Base-by-base conservation (phyloP, 2,329 filamentous ascomycete genomes). In the Tolypocladium capitatum region DNA sequence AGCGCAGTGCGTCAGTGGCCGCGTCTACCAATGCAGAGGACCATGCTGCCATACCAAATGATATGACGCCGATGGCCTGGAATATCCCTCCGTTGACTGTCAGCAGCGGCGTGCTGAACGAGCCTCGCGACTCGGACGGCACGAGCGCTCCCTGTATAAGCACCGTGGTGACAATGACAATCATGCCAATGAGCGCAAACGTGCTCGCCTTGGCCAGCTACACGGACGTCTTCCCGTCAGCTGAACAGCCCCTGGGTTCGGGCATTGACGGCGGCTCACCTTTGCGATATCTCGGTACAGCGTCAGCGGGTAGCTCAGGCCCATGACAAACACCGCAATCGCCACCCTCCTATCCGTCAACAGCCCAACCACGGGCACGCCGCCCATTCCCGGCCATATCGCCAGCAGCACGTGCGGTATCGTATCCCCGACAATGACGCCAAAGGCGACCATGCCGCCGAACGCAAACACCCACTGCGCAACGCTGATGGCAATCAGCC, bases 401-500 rank as follows among this genome's bases (percentile, higher is more conserved):
- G 90, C 87, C 43, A 74, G 69, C 58, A 97, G 65, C 43, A 98
- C 92, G 63, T 90, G 87, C 4, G 92, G 92, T 60, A 98, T 96
- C 1, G 87, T 90, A 64, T 98, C 92, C 50, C 92, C 92, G 10
- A 98, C 86, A 59, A 98, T 96, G 59, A 98, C 89, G 55, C 90
- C 92, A 65, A 97, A 98, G 14, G 92, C 92, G 48, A 98, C 81
- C 92, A 98, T 98, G 54, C 92, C 92, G 48, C 92, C 92, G 71
- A 97, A 98, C 3, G 92, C 92, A 74, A 98, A 98, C 28, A 88
- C 84, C 91, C 91, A 98, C 70, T 98, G 92, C 45, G 92, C 92
- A 52, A 97, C 55, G 51, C 71, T 76, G 55, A 98, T 96, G 50
- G 92, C 91, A 54, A 98, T 80, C 48, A 98, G 73, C 0, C 92